Base-by-base conservation (phyloP, 1,284 basidiomycete species). In the Xerocomus tenax region DNA sequence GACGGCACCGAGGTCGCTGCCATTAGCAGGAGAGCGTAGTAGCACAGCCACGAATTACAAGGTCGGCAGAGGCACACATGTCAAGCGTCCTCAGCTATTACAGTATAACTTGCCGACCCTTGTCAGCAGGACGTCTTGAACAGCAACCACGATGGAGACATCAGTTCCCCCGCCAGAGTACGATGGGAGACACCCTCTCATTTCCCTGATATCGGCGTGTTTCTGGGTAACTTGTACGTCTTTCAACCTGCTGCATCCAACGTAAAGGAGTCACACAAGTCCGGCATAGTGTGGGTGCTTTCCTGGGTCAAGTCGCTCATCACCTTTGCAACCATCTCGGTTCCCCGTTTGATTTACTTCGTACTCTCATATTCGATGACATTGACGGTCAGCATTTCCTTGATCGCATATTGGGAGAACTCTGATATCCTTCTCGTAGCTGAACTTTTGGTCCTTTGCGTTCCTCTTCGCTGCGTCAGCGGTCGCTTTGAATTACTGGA, bases 361-460 rank as follows among this genome's bases (percentile, higher is more conserved):
- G 73, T 91, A 29, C 75, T 94, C 15, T 91, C 90, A 9, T 92
- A 91, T 64, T 91, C 90, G 4, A 82, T 93, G 76, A 93, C 91
- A 1, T 75, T 92, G 58, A 87, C 85, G 50, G 87, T 87, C 62
- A 48, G 78, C 61, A 12, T 25, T 47, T 38, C 30, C 41, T 25
- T 16, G 13, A 47, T 50, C 16, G 12, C 19, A 32, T 53, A 45
- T 28, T 7, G 25, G 19, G 44, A 44, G 15, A 34, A 30, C 44
- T 36, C 34, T 53, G 43, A 56, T 36, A 26, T 41, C 44, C 23
- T 34, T 13, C 18, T 43, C 39, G 30, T 68, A 93, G 80, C 77
- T 95, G 45, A 90, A 90, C 57, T 93, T 94, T 65, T 92, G 87
- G 75, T 87, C 86, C 42, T 84, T 94, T 56, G 82, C 86, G 9